Percentiles rank a stretch among this genome's conserved stretches.
These are phyloP conservation scores for Entomortierella beljakovae DNA, from an alignment of 192 early-diverging fungal genomes.

Conservation along the genomic window DNA sequence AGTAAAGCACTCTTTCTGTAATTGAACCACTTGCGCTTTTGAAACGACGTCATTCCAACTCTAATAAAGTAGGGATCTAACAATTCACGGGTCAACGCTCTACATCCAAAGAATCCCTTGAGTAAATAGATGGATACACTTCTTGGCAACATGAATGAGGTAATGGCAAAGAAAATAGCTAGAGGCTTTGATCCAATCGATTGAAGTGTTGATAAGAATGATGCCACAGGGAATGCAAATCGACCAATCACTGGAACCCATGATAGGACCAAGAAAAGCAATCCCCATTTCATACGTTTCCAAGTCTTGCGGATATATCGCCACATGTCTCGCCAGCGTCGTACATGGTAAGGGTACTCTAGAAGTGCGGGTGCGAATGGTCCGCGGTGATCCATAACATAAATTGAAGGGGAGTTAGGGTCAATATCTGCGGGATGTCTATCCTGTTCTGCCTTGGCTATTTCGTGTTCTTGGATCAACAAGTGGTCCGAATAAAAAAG, in stretches of 20 bases:
- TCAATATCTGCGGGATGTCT: constrained; percentile 10
- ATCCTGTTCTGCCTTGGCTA: constrained; percentile 19
- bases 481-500: constrained; percentile 56
- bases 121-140: constrained; percentile 53
- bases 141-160: constrained; percentile 56
- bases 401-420: constrained; percentile 22
- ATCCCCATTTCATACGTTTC: constrained; percentile 53
- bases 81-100: constrained; percentile 67
- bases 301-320: constrained; percentile 60
- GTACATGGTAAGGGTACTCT: constrained; percentile 37
- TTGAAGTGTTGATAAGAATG: constrained; percentile 59
- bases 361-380: constrained; percentile 55
- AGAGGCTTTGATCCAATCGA: constrained; percentile 60
- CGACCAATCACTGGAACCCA: constrained; percentile 64
- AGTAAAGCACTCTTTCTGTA: constrained; percentile 66
- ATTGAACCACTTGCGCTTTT: constrained; percentile 67
- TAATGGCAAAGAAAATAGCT: constrained; percentile 47
- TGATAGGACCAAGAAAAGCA: constrained; percentile 60
- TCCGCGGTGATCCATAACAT: constrained; percentile 49
- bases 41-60: constrained; percentile 57
- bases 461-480: constrained; percentile 54
- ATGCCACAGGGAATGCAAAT: constrained; percentile 64
- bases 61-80: constrained; percentile 73
- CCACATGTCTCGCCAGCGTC: constrained; percentile 63
- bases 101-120: constrained; percentile 62